Percentiles rank a stretch among this genome's conserved stretches.
These are phyloP conservation scores for Phytophthora litchii DNA, from an alignment of 352 stramenopile species.

Conservation along the genomic window DNA sequence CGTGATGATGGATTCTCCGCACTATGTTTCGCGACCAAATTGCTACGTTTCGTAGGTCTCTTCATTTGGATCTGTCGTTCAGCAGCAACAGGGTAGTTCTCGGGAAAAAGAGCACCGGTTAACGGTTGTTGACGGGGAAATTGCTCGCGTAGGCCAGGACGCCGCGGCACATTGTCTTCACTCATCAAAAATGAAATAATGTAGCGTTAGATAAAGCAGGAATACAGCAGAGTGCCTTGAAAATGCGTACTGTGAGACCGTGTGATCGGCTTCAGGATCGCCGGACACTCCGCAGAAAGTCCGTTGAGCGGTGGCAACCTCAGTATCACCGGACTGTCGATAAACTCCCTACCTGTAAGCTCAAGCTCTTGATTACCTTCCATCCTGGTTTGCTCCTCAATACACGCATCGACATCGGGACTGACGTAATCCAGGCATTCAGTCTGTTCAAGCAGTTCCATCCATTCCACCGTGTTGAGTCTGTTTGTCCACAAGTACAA, in stretches of 20 bases:
- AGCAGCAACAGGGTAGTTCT: constrained; percentile 21
- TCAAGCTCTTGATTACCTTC: constrained; percentile 74
- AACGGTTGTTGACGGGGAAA: constrained; percentile 30
- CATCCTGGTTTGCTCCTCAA: constrained; percentile 38
- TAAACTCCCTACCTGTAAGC: constrained; percentile 62
- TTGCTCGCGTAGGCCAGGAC: constrained; percentile 40
- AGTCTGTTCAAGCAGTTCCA: constrained; percentile 51
- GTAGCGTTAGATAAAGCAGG: constrained; percentile 4
- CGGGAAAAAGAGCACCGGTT: constrained; percentile 14
- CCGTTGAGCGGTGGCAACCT: constrained; percentile 28
- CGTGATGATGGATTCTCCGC: constrained; percentile 14
- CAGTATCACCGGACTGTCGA: constrained; percentile 54
- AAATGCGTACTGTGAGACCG: constrained; percentile 26
- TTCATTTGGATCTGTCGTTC: constrained; percentile 22
- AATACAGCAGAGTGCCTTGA: background rate
- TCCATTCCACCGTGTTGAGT: constrained; percentile 51
- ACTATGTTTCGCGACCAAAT: constrained; percentile 9
- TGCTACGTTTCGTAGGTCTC: constrained; percentile 12
- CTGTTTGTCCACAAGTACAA: constrained; percentile 10
- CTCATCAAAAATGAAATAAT: background rate
- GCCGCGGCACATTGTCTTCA: constrained; percentile 26
- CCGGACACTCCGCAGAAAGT: constrained; percentile 17
- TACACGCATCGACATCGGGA: constrained; percentile 57
- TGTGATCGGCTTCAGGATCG: constrained; percentile 15
- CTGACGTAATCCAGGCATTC: constrained; percentile 70